Percentiles rank a stretch among this genome's conserved stretches.
These are phyloP conservation scores for Termitomyces sp. DNA, from an alignment of 768 basidiomycete species.

Conservation along the genomic window DNA sequence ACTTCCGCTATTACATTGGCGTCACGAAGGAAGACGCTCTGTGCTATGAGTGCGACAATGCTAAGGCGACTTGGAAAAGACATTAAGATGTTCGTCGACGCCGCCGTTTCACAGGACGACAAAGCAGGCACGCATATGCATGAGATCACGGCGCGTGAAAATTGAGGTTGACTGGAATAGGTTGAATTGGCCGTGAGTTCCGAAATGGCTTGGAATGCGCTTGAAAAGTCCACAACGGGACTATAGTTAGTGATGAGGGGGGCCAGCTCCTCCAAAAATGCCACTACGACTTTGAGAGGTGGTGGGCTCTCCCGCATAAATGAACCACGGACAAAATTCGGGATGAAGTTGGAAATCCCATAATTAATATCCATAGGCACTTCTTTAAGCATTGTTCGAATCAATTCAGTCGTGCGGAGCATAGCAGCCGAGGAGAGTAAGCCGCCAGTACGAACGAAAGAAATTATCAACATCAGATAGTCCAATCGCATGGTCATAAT, in stretches of 20 bases:
- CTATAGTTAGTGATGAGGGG: conserved; percentile 53
- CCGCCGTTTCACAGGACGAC: conserved; percentile 42
- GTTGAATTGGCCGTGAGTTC: conserved; percentile 38
- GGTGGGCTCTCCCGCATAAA: conserved; percentile 44
- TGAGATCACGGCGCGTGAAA: conserved; percentile 42
- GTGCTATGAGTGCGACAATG: conserved; percentile 37
- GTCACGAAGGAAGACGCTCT: conserved; percentile 45
- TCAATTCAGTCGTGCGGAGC: conserved; percentile 49
- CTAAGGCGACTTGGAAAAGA: conserved; percentile 35
- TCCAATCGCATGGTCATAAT: conserved; percentile 58
- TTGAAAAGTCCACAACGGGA: conserved; percentile 51
- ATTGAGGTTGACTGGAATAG: conserved; percentile 49
- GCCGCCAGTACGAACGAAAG: conserved; percentile 50
- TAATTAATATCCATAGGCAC: conserved; percentile 31
- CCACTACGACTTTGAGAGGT: conserved; percentile 43
- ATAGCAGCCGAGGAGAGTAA: conserved; percentile 35
- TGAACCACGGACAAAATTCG: conserved; percentile 44
- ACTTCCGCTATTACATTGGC: conserved; percentile 53
- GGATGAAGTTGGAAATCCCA: conserved; percentile 48
- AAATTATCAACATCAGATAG: conserved; percentile 52
- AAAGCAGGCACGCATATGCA: conserved; percentile 45
- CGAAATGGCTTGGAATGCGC: conserved; percentile 49
- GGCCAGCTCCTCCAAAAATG: conserved; percentile 51
- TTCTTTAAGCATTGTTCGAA: conserved; percentile 56
- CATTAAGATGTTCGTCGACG: conserved; percentile 36